Evolutionary conservation across 225 moss, liverwort and hornwort species (phyloP), one percentile per base, ranked within the genome.

Genomic region (Physcomitrellopsis africana): DNA sequence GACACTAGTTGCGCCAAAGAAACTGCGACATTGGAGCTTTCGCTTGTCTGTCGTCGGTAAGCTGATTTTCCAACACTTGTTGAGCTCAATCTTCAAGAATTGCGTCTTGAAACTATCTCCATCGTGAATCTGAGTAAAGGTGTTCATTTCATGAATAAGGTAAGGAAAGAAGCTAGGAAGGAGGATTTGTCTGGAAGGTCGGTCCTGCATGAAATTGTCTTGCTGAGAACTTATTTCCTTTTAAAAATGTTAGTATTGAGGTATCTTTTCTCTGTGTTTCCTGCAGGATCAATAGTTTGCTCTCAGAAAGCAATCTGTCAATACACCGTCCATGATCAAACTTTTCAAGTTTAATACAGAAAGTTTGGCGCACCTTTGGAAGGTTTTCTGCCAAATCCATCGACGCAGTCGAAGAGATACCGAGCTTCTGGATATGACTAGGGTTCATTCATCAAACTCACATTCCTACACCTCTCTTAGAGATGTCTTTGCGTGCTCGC

Each of bases 391-490:
- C 37, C 45, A 62, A 66, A 65, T 73, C 68, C 75, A 26, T 52
- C 32, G 75, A 47, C 44, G 11, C 11, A 72, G 46, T 3, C 27
- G 63, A 62, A 63, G 81, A 20, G 78, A 7, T 11, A 67, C 78
- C 14, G 81, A 81, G 7, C 74, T 63, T 65, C 47, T 75, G 64
- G 75, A 76, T 10, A 85, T 85, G 81, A 79, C 79, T 63, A 55
- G 79, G 24, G 75, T 76, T 65, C 72, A 61, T 52, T 53, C 72
- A 0, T 72, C 41, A 42, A 76, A 51, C 22, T 76, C 85, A 14
- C 76, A 85, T 59, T 85, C 81, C 19, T 85, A 85, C 42, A 85
- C 85, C 53, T 85, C 85, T n/a, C 15, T 85, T 42, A 76, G 79
- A 79, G 85, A 85, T 85, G 85, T 85, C 37, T 68, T 82, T 12